phyloP scores from a whole-genome alignment of 495 filamentous ascomycete genomes.

The Neurospora sp. region DNA sequence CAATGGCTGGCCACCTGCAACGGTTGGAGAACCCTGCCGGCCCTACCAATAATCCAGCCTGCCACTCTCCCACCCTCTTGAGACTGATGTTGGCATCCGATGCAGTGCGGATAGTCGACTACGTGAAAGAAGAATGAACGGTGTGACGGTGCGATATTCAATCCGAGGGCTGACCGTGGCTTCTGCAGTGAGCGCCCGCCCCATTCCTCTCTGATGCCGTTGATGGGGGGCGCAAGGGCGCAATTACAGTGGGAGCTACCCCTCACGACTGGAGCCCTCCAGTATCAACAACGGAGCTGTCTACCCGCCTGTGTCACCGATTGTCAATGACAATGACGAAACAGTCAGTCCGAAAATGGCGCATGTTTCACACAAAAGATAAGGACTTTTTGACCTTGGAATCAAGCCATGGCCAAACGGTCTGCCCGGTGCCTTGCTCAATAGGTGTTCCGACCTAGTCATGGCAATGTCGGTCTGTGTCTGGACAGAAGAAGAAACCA shows the following conservation, averaged over 20 bases:
- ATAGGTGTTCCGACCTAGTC: background rate
- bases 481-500: background rate
- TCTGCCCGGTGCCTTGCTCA: background rate
- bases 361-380: background rate
- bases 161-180: background rate
- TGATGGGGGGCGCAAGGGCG: background rate
- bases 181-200: background rate
- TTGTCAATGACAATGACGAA: background rate
- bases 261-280: background rate
- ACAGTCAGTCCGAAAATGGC: background rate
- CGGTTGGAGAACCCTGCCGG: background rate
- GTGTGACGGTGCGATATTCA: background rate
- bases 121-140: background rate
- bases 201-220: background rate
- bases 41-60: background rate
- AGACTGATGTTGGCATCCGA: background rate
- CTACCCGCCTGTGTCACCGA: background rate
- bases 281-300: background rate
- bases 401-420: background rate
- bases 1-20: background rate
- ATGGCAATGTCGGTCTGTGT: background rate
- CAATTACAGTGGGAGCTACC: background rate
- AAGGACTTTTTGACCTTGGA: background rate
- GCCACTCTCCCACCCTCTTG: background rate
- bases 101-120: background rate